Conservation (phyloP, 2,329 filamentous ascomycete species). For the Xenoacremonium recifei region DNA sequence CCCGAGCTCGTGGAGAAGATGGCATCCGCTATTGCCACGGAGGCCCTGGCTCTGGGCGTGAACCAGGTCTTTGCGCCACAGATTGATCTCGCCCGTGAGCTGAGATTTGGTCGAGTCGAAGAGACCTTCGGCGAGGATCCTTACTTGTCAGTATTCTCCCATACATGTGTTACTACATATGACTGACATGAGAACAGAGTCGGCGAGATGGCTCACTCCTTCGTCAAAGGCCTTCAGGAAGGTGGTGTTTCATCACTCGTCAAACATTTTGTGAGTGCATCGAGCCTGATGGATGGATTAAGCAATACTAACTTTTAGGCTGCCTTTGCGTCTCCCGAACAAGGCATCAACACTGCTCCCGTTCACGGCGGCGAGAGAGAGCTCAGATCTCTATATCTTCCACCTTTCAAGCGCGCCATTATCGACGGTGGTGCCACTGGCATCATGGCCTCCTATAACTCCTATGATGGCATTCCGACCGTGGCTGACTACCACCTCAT, state of each 20-base stretch:
- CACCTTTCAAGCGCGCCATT: conserved; percentile 66
- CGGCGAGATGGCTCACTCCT: conserved; percentile 65
- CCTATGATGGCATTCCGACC: conserved; percentile 69
- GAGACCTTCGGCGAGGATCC: conserved; percentile 71
- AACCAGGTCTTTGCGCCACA: conserved; percentile 74
- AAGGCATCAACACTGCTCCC: conserved; percentile 67
- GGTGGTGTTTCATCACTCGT: conserved; percentile 68
- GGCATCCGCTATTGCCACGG: conserved; percentile 63
- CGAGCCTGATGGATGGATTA: neutral
- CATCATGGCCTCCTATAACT: conserved; percentile 74
- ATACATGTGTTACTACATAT: neutral
- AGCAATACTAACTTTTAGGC: conserved; percentile 31
- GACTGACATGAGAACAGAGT: conserved; percentile 32
- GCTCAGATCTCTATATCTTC: conserved; percentile 55
- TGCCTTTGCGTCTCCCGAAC: conserved; percentile 66
- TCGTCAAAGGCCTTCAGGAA: conserved; percentile 58
- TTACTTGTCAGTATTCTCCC: conserved; percentile 45
- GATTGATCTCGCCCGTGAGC: conserved; percentile 67
- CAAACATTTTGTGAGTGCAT: conserved; percentile 64
- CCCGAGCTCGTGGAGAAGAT: conserved; percentile 63
- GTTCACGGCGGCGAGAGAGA: conserved; percentile 53
- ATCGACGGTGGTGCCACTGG: conserved; percentile 66
- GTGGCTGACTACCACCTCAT: conserved; percentile 65
- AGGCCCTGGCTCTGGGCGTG: conserved; percentile 65
- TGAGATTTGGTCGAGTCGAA: conserved; percentile 71